These are phyloP conservation scores for Mychonastes homosphaera DNA, from an alignment of 139 green algal genomes.

Conservation along the genomic window DNA sequence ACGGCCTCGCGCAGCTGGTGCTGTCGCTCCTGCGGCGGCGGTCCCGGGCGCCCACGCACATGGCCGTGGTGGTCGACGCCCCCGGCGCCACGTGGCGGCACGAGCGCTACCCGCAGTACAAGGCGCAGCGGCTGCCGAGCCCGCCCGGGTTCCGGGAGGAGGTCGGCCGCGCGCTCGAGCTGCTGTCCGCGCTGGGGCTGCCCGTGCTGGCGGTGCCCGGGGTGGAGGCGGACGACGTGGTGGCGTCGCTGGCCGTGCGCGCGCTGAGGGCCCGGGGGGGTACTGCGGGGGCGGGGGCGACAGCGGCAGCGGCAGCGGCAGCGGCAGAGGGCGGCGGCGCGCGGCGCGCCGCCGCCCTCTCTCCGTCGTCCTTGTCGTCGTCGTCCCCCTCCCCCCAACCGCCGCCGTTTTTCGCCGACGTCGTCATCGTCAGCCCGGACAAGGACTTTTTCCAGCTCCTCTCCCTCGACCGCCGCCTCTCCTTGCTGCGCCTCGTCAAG, in stretches of 20 bases:
- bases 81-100: constrained; percentile 47
- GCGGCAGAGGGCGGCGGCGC: constrained; percentile 24
- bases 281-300: constrained; percentile 62
- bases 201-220: constrained; percentile 35
- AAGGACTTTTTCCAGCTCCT: constrained; percentile 69
- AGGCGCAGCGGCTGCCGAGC: constrained; percentile 36
- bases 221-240: constrained; percentile 63
- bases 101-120: constrained; percentile 48
- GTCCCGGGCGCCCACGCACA: constrained; percentile 37
- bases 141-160: constrained; percentile 29
- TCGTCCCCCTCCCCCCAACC: too few relatives aligned
- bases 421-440: constrained; percentile 53
- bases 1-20: constrained; percentile 3
- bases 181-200: constrained; percentile 31
- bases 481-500: constrained; percentile 40
- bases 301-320: constrained; percentile 28
- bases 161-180: constrained; percentile 25
- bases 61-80: constrained; percentile 56
- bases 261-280: constrained; percentile 38
- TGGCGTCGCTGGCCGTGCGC: constrained; percentile 39
- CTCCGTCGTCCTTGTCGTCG: too few relatives aligned
- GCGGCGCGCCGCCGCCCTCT: too few relatives aligned
- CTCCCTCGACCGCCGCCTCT: constrained; percentile 33
- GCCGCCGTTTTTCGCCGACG: too few relatives aligned
- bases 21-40: constrained; percentile 39